Percentiles rank a stretch among this genome's conserved stretches.
Conservation (phyloP, 2,329 filamentous ascomycete genomes). For the Thyridium curvatum region DNA sequence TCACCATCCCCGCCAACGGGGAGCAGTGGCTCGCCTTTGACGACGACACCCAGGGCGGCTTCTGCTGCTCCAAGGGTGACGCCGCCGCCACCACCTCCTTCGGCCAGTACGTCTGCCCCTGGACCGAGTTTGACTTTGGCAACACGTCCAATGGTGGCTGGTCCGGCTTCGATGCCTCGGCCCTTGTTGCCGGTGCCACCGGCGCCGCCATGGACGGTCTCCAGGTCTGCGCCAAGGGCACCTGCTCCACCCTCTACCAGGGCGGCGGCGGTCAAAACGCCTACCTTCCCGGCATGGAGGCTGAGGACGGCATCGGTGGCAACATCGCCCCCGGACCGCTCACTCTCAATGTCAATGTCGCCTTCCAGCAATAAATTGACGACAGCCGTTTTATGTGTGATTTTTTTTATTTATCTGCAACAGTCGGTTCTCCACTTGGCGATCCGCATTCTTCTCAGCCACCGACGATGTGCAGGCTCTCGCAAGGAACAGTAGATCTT, state of each 20-base stretch:
- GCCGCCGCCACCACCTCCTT: constrained; percentile 23
- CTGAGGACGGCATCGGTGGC: constrained; percentile 24
- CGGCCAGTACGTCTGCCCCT: constrained; percentile 37
- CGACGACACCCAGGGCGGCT: constrained; percentile 40
- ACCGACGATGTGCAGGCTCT: too few species aligned
- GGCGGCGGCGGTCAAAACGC: constrained; percentile 23
- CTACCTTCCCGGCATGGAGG: constrained; percentile 25
- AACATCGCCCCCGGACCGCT: constrained; percentile 18
- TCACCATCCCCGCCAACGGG: constrained; percentile 29
- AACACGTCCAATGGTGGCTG: constrained; percentile 37
- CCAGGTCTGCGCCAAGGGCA: constrained; percentile 25
- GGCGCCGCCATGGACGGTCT: constrained; percentile 27
- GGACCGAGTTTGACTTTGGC: constrained; percentile 44
- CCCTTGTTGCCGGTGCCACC: constrained; percentile 33
- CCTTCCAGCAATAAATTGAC: constrained; percentile 3
- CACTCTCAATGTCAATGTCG: constrained; percentile 13
- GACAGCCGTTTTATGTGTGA: too few species aligned
- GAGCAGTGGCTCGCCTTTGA: constrained; percentile 37
- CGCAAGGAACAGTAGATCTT: too few species aligned
- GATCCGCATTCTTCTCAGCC: too few species aligned
- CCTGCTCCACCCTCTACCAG: constrained; percentile 23
- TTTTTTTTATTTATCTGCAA: too few species aligned
- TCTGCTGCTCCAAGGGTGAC: constrained; percentile 30
- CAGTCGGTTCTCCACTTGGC: too few species aligned
- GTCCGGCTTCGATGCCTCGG: constrained; percentile 45